These are phyloP conservation scores for Talaromyces rugulosus DNA, from an alignment of 2,329 filamentous ascomycete species.

Conservation along the genomic window DNA sequence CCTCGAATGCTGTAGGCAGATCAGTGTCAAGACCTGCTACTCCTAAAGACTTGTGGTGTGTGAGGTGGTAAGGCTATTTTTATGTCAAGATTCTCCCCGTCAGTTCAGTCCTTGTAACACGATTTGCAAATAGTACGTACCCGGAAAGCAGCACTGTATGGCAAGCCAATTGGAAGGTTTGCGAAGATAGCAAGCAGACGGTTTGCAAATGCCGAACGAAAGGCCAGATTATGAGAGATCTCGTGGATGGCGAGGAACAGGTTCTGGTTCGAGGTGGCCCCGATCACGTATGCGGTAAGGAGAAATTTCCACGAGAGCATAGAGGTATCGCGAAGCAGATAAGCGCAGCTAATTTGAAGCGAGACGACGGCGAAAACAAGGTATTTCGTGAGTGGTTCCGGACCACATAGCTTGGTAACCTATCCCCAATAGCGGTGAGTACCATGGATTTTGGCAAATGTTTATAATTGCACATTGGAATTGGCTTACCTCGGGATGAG, in stretches of 20 bases:
- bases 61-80: conserved; percentile 83
- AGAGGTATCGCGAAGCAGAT: conserved; percentile 68
- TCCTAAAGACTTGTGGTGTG: conserved; percentile 96
- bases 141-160: conserved; percentile 93
- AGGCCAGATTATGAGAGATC: conserved; percentile 96
- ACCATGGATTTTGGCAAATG: conserved; percentile 1
- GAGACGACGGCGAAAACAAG: conserved; percentile 78
- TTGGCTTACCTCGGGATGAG: conserved; percentile 79
- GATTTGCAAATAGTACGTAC: conserved; percentile 44
- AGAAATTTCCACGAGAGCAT: conserved; percentile 83
- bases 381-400: conserved; percentile 93
- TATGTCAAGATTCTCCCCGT: neutral
- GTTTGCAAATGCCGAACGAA: conserved; percentile 75
- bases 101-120: neutral
- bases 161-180: conserved; percentile 91
- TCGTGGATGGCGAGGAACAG: conserved; percentile 98
- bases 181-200: conserved; percentile 85
- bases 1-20: conserved; percentile 86
- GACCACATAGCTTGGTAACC: conserved; percentile 96
- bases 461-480: neutral
- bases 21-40: conserved; percentile 96
- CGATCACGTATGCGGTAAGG: conserved; percentile 81
- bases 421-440: conserved; percentile 31
- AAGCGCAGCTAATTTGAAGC: conserved; percentile 75
- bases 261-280: conserved; percentile 96